Conservation (phyloP, 176 grass and related monocot genomes). For the Musa acuminata region DNA sequence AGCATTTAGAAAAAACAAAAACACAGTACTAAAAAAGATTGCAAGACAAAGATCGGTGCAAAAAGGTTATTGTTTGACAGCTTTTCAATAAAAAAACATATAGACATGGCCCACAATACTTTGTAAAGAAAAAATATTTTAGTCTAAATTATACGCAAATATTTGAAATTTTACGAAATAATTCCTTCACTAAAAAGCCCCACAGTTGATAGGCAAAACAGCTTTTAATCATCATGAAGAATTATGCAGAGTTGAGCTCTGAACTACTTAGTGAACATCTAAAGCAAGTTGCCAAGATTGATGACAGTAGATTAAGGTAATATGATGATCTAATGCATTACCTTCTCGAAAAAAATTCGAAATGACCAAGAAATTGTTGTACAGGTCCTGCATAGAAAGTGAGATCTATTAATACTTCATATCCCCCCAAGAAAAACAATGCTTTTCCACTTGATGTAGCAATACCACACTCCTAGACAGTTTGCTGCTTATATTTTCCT, state of each 20-base stretch:
- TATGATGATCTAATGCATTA: slow-evolving; percentile 12
- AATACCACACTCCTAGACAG: background rate
- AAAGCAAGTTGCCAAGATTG: background rate
- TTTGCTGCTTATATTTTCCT: background rate
- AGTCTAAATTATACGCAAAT: too few relatives aligned
- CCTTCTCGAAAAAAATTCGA: slow-evolving; percentile 96
- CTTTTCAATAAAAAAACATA: too few relatives aligned
- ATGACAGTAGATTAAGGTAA: background rate
- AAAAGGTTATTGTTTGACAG: too few relatives aligned
- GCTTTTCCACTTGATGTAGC: background rate
- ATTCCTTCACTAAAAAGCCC: too few relatives aligned
- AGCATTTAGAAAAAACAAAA: too few relatives aligned
- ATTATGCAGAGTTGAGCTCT: background rate
- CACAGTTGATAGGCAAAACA: too few relatives aligned
- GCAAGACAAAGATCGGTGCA: too few relatives aligned
- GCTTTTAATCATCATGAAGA: too few relatives aligned
- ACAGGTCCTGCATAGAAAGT: slow-evolving; percentile 67
- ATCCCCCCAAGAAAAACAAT: background rate
- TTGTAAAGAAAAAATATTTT: too few relatives aligned
- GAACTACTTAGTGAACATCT: background rate
- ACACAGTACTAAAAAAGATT: too few relatives aligned
- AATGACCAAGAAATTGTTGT: slow-evolving; percentile 99
- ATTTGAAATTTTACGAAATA: too few relatives aligned
- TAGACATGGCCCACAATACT: too few relatives aligned
- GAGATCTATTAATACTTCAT: background rate